These are phyloP conservation scores for Primulina eburnea DNA, from an alignment of 257 asterid genomes.

Conservation along the genomic window DNA sequence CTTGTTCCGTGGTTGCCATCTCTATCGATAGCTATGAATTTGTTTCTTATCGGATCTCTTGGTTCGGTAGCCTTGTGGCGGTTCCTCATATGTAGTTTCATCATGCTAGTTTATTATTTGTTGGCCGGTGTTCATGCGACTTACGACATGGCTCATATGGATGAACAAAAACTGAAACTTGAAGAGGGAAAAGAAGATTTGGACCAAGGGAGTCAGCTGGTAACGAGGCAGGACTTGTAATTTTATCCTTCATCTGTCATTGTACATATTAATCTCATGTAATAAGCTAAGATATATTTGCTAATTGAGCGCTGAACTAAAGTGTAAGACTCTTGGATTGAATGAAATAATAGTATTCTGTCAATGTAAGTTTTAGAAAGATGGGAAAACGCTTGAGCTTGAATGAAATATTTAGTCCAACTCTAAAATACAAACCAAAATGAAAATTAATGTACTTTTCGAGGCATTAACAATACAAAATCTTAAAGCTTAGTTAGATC, in stretches of 20 bases:
- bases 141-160: slow-evolving; percentile 68
- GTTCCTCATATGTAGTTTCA: slow-evolving; percentile 66
- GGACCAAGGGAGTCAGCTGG: slow-evolving; percentile 20
- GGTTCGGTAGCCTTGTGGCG: slow-evolving; percentile 66
- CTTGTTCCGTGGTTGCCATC: slow-evolving; percentile 93
- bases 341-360: neutral
- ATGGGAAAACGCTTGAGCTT: neutral
- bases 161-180: slow-evolving; percentile 21
- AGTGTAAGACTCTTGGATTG: neutral
- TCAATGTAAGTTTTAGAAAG: neutral
- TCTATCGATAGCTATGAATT: slow-evolving; percentile 62
- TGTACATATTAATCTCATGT: too few species aligned
- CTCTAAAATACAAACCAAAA: neutral
- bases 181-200: slow-evolving; percentile 34
- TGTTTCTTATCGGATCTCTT: slow-evolving; percentile 83
- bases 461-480: too few species aligned
- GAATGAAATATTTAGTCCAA: neutral
- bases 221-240: slow-evolving; percentile 14
- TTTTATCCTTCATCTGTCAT: neutral
- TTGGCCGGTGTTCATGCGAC: slow-evolving; percentile 89
- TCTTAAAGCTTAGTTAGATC: too few species aligned
- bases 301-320: neutral
- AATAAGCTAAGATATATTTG: too few species aligned
- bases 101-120: slow-evolving; percentile 75
- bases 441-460: too few species aligned